A percentile compares a stretch with the other conserved stretches of the same genome.
Evolutionary conservation across 306 rosid genomes (phyloP).

Genomic region (Luffa aegyptiaca): DNA sequence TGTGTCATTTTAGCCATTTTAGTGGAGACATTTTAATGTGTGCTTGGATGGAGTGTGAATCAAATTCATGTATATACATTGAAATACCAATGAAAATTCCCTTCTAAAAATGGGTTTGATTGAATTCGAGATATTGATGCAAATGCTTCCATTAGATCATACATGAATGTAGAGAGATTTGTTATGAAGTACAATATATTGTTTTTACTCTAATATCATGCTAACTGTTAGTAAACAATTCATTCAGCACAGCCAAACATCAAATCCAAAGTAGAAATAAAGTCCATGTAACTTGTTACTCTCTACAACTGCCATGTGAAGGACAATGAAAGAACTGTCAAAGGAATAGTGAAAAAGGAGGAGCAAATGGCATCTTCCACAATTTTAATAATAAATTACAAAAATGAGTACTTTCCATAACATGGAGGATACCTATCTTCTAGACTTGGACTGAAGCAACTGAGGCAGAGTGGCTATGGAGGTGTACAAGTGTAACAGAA

Average conservation of each 20-base stretch:
- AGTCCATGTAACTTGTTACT: neutral
- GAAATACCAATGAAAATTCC: neutral
- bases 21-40: neutral
- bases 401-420: neutral
- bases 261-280: neutral
- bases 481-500: conserved; percentile 8
- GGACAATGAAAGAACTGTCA: neutral
- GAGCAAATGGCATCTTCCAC: neutral
- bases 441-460: neutral
- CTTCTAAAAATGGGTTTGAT: neutral
- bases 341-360: neutral
- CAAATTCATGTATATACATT: neutral
- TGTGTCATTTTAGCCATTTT: neutral
- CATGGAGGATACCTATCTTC: neutral
- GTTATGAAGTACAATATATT: neutral
- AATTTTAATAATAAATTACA: neutral
- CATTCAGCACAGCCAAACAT: neutral
- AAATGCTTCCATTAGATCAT: neutral
- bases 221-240: neutral
- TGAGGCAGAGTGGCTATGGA: conserved; percentile 5
- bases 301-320: neutral
- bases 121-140: neutral
- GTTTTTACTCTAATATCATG: neutral
- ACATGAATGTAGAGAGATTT: neutral
- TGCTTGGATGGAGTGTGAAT: neutral